Evolutionary conservation across 2,329 filamentous ascomycete genomes (phyloP), one percentile per base, ranked within the genome.

Genomic region (Dendryphion nanum): DNA sequence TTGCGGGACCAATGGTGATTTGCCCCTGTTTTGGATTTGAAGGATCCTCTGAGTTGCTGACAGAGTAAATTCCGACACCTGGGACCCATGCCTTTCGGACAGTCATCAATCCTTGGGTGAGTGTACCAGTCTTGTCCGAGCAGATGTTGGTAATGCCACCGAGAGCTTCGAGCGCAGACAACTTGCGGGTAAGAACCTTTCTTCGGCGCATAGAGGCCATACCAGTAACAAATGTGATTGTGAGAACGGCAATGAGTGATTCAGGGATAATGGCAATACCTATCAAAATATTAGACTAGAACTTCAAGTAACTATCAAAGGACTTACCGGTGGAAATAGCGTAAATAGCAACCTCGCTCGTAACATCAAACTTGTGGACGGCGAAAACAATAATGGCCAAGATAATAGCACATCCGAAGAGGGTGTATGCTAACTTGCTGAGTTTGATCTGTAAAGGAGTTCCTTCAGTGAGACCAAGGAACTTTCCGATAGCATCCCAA

Each of bases 61-160:
- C 40, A 4, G 45, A 43, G 34, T 53, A 53, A 5, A 48, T 48
- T 10, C 52, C 52, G 10, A 38, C 35, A 3, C 40, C 48, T 2
- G 52, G 52, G 7, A 56, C 38, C 51, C 51, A 56, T 1, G 48
- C 43, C 32, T 55, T 56, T 12, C 41, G 37, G 5, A 49, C 44
- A 5, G 50, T 38, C 52, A 56, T 55, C 29, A 45, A 34, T 7
- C 52, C 52, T 44, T 55, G 50, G 4, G 42, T 64, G 21, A 31
- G 50, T 42, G n/a, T 71, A 61, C 41, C 63, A 2, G 71, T 74
- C 58, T 74, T 74, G 51, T 75, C 72, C 4, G 68, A 72, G 53
- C 71, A 75, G 40, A 74, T 74, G 28, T 53, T 48, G n/a, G 51
- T 54, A 18, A 54, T 48, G 17, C 45, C 50, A 8, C 51, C 51